Evolutionary conservation across 495 filamentous ascomycete species (phyloP), one percentile per base, ranked within the genome.

Genomic region (Penicillium bialowiezense): DNA sequence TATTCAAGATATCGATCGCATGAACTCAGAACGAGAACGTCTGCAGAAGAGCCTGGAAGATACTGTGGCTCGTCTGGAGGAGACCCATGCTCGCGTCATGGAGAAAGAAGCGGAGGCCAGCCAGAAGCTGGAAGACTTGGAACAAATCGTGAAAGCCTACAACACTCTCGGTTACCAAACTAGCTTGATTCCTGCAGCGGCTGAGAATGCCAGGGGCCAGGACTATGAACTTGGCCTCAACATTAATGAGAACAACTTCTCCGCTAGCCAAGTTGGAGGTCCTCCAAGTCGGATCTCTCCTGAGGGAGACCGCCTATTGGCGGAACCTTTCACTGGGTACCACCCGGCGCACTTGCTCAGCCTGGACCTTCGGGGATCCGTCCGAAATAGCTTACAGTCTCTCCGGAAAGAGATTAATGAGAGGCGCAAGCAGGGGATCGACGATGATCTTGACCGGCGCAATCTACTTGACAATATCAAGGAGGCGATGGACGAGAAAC

Each of bases 1-100:
- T 38, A 91, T 95, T 60, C 86, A 89, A 64, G 95, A 97, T 74
- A 97, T 99, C 64, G 93, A 99, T 76, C 91, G 91, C 59, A 96
- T 99, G 92, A 95, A 89, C 54, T 83, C 86, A 17, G 93, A 97
- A 64, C 84, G 91, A 26, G 93, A 97, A 61, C 85, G 95, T 10
- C 78, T 97, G 26, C 87, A 93, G 42, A 92, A 86, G 58, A 86
- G 81, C 32, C 83, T 95, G 41, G 87, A 95, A 48, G 78, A 85
- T 9, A 87, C 90, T 0, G 72, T 78, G 15, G 69, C 75, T 51
- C 77, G 89, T 47, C 76, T 96, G 1, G 89, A 92, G 49, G 93
- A 97, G 51, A 78, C 84, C 10, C 92, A 95, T 63, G 79, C 80
- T 35, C 86, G 85, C 45, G 85, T 91, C 2, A 78, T 84, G 51